A percentile compares a stretch with the other conserved stretches of the same genome.
Evolutionary conservation across 2,329 filamentous ascomycete species (phyloP).

Genomic region (Rachicladosporium sp.): DNA sequence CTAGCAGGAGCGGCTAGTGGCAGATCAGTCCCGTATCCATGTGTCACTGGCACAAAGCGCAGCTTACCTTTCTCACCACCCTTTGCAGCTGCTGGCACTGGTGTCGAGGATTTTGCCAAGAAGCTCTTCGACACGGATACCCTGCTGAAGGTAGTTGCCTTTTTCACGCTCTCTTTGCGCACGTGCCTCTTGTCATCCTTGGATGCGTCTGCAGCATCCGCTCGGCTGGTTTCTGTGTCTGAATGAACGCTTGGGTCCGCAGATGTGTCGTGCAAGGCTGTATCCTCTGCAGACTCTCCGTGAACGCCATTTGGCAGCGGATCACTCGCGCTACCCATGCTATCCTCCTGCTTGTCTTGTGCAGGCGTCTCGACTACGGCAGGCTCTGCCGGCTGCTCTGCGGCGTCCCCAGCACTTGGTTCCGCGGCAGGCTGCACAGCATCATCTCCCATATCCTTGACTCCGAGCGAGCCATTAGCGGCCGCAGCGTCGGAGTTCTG

Average conservation of each 20-base stretch:
- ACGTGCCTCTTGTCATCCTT: constrained; percentile 46
- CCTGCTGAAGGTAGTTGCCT: constrained; percentile 70
- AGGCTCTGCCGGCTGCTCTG: constrained; percentile 6
- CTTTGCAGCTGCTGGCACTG: constrained; percentile 28
- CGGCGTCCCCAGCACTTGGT: constrained; percentile 22
- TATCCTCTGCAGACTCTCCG: constrained; percentile 40
- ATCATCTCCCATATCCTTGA: constrained; percentile 1
- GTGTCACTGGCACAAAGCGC: too few species aligned
- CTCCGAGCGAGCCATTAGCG: constrained; percentile 1
- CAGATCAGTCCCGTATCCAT: constrained; percentile 7
- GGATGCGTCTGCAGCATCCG: constrained; percentile 36
- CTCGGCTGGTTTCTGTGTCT: constrained; percentile 60
- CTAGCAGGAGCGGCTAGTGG: constrained; percentile 25
- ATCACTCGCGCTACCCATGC: constrained; percentile 1
- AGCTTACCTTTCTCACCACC: constrained; percentile 11
- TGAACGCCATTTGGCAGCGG: constrained; percentile 8
- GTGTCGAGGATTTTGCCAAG: constrained; percentile 56
- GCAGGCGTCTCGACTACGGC: constrained; percentile 2
- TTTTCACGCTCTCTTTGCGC: constrained; percentile 53
- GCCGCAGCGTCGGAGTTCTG: constrained; percentile 7
- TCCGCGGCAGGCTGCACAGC: constrained; percentile 14
- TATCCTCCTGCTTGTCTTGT: constrained; percentile 3
- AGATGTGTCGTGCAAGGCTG: constrained; percentile 47
- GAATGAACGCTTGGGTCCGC: constrained; percentile 48
- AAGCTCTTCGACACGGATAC: constrained; percentile 80